Evolutionary conservation across 2,329 filamentous ascomycete species (phyloP).

Genomic region (Calonectria leucothoes): DNA sequence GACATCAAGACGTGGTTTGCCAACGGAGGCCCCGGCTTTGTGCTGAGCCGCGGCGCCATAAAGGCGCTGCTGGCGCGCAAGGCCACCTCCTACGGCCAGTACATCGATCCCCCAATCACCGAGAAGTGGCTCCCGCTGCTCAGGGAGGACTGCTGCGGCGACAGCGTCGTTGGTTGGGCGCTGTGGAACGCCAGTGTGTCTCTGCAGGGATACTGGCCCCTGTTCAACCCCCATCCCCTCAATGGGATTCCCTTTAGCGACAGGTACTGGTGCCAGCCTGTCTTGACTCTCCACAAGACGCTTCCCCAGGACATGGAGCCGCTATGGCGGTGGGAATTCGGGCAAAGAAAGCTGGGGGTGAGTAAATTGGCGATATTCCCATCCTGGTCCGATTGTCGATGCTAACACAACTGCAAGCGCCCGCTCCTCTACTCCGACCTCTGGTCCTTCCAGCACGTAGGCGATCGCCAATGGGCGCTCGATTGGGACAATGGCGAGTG

Average conservation of each 20-base stretch:
- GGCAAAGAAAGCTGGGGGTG: slow-evolving; percentile 45
- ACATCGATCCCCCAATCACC: slow-evolving; percentile 51
- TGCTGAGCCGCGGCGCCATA: slow-evolving; percentile 58
- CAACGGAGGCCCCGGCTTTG: slow-evolving; percentile 61
- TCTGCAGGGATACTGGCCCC: slow-evolving; percentile 60
- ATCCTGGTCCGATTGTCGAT: background rate
- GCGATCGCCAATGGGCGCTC: slow-evolving; percentile 31
- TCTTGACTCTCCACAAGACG: slow-evolving; percentile 61
- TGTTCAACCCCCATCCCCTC: slow-evolving; percentile 62
- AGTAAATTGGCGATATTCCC: slow-evolving; percentile 19
- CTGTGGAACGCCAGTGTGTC: slow-evolving; percentile 56
- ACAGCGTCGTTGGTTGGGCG: slow-evolving; percentile 62
- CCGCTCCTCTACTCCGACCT: slow-evolving; percentile 52
- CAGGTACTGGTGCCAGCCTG: slow-evolving; percentile 63
- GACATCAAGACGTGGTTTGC: slow-evolving; percentile 56
- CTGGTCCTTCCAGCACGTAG: slow-evolving; percentile 51
- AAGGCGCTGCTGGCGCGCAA: slow-evolving; percentile 52
- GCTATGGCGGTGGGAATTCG: slow-evolving; percentile 60
- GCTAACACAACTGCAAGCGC: slow-evolving; percentile 42
- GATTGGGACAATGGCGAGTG: slow-evolving; percentile 49
- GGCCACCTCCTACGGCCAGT: slow-evolving; percentile 48
- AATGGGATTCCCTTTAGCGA: slow-evolving; percentile 60
- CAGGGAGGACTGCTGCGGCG: slow-evolving; percentile 62
- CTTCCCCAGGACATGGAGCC: slow-evolving; percentile 58
- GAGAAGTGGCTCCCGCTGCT: slow-evolving; percentile 55